phyloP scores from a whole-genome alignment of 768 basidiomycete species.

The Rhodotorula babjevae region DNA sequence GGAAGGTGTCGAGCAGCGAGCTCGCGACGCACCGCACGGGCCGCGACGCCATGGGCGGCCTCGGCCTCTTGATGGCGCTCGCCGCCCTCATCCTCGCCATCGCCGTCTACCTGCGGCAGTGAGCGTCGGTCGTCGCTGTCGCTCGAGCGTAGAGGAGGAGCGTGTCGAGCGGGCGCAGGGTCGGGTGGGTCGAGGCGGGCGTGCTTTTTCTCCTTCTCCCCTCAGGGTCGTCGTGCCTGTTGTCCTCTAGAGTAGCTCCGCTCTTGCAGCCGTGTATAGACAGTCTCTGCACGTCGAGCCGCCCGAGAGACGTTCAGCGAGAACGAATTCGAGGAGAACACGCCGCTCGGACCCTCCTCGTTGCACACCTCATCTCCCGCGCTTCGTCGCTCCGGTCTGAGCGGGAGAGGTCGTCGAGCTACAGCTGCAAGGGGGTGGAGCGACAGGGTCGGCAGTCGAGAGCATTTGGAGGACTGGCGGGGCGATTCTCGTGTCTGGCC shows the following conservation, averaged over 20 bases:
- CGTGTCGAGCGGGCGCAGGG: too few relatives aligned
- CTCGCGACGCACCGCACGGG: conserved; percentile 26
- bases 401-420: too few relatives aligned
- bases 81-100: conserved; percentile 11
- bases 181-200: background rate
- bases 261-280: background rate
- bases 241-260: background rate
- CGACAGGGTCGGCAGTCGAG: too few relatives aligned
- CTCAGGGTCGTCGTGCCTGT: background rate
- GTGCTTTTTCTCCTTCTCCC: background rate
- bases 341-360: too few relatives aligned
- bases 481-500: too few relatives aligned
- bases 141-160: background rate
- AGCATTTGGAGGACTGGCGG: too few relatives aligned
- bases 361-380: too few relatives aligned
- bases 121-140: background rate
- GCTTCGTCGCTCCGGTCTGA: too few relatives aligned
- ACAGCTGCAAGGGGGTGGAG: too few relatives aligned
- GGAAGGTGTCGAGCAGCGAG: conserved; percentile 25
- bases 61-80: conserved; percentile 10
- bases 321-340: too few relatives aligned
- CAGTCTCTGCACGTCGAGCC: background rate
- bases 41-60: conserved; percentile 23
- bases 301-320: too few relatives aligned
- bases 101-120: background rate